Evolutionary conservation across 2,329 filamentous ascomycete species (phyloP).

Genomic region (Trichoderma aggressivum): DNA sequence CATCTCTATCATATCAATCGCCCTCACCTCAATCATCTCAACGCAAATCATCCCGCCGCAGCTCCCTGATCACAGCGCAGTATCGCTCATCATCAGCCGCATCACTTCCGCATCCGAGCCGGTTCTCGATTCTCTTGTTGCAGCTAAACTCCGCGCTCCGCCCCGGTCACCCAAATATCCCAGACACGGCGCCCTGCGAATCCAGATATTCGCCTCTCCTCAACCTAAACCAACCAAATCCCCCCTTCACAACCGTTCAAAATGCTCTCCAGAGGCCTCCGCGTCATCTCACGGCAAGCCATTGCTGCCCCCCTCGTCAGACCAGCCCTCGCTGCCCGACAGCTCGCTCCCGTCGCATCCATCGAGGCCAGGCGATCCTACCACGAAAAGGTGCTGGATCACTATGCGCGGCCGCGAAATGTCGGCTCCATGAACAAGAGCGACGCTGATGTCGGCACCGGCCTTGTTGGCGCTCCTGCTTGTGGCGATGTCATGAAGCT

Average conservation of each 20-base stretch:
- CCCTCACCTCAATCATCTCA: not conserved
- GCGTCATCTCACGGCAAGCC: constrained; percentile 42
- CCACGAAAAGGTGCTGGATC: constrained; percentile 52
- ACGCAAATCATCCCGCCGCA: not conserved
- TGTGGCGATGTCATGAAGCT: constrained; percentile 89
- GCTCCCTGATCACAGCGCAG: not conserved
- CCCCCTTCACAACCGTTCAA: not conserved
- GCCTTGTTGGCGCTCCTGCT: constrained; percentile 83
- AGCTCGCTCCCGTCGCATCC: constrained; percentile 40
- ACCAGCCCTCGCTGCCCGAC: constrained; percentile 36
- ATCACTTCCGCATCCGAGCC: not conserved
- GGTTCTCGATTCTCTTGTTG: not conserved
- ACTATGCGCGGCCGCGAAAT: constrained; percentile 53
- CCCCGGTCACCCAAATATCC: too few relatives aligned
- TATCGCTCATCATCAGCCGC: not conserved
- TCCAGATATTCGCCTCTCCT: not conserved
- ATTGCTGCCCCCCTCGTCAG: constrained; percentile 39
- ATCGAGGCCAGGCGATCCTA: constrained; percentile 45
- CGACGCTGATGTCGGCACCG: constrained; percentile 80
- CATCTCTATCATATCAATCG: not conserved
- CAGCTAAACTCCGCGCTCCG: not conserved
- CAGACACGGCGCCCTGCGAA: not conserved
- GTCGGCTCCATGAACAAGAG: constrained; percentile 64
- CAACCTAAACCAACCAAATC: not conserved
- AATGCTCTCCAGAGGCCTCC: constrained; percentile 48